These are phyloP conservation scores for Globisporangium viniferum DNA, from an alignment of 352 stramenopile genomes.

Conservation along the genomic window DNA sequence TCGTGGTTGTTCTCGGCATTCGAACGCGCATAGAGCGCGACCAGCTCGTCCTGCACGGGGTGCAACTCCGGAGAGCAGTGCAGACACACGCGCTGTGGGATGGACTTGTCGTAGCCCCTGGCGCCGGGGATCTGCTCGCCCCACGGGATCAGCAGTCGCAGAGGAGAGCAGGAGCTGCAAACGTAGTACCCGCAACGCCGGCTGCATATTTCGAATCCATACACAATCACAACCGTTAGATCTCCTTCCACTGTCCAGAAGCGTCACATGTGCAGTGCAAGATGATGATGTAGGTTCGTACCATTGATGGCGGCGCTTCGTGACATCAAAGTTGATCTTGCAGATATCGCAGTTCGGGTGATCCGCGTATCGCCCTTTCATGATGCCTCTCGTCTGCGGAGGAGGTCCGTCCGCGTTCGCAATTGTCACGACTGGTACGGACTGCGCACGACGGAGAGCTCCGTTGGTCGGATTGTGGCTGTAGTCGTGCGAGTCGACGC, in stretches of 20 bases:
- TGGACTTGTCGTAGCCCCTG: slow-evolving; percentile 50
- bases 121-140: slow-evolving; percentile 43
- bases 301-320: slow-evolving; percentile 63
- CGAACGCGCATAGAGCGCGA: slow-evolving; percentile 36
- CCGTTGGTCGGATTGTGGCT: background rate
- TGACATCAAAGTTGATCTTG: slow-evolving; percentile 53
- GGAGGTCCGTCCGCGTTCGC: background rate
- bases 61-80: slow-evolving; percentile 46
- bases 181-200: slow-evolving; percentile 50
- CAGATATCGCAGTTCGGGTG: slow-evolving; percentile 72
- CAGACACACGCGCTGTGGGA: slow-evolving; percentile 56
- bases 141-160: slow-evolving; percentile 52
- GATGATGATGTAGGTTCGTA: slow-evolving; percentile 9
- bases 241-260: too few relatives aligned
- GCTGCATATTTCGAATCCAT: too few relatives aligned
- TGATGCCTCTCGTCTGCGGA: slow-evolving; percentile 22
- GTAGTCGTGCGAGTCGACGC: slow-evolving; percentile 8
- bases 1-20: slow-evolving; percentile 47
- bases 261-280: too few relatives aligned
- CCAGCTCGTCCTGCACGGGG: slow-evolving; percentile 46
- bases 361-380: slow-evolving; percentile 47
- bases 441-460: slow-evolving; percentile 6
- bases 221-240: background rate
- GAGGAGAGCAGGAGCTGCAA: slow-evolving; percentile 56
- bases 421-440: slow-evolving; percentile 1